A percentile compares a stretch with the other conserved stretches of the same genome.
These are phyloP conservation scores for Globisporangium abappressorium DNA, from an alignment of 352 stramenopile genomes.

Conservation along the genomic window DNA sequence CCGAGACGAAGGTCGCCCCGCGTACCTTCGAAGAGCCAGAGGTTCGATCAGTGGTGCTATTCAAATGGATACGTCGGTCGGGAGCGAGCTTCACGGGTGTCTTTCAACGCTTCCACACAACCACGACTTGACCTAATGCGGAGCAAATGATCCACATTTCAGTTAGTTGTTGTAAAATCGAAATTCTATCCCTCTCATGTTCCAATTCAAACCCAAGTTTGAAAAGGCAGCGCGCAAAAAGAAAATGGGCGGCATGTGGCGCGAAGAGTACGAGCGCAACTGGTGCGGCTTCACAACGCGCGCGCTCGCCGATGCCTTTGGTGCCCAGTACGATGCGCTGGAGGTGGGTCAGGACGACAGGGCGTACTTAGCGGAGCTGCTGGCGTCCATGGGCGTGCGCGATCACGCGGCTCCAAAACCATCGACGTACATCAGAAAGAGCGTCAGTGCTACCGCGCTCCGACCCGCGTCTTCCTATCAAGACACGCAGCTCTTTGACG, in stretches of 20 bases:
- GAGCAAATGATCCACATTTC: background rate
- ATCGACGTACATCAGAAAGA: background rate
- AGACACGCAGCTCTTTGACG: conserved; percentile 13
- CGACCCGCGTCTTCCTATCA: background rate
- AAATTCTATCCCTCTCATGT: background rate
- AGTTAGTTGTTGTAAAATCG: background rate
- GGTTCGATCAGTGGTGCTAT: no score
- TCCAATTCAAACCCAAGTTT: conserved; percentile 23
- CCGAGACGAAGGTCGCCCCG: no score
- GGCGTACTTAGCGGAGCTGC: conserved; percentile 35
- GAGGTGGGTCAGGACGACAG: conserved; percentile 34
- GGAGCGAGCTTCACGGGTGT: no score
- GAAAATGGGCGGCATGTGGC: conserved; percentile 38
- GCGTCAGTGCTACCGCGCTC: background rate
- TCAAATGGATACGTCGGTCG: no score
- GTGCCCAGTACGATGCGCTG: conserved; percentile 17
- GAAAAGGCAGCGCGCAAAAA: conserved; percentile 5
- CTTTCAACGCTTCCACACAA: no score
- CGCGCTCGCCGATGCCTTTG: conserved; percentile 40
- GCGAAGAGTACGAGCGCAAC: conserved; percentile 61
- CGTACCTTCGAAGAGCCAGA: no score
- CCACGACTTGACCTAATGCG: no score
- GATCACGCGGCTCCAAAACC: conserved; percentile 11
- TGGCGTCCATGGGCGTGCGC: conserved; percentile 23
- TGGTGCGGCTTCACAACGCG: conserved; percentile 43